Base-by-base conservation (phyloP, 768 basidiomycete genomes). In the Agaricus subrufescens region DNA sequence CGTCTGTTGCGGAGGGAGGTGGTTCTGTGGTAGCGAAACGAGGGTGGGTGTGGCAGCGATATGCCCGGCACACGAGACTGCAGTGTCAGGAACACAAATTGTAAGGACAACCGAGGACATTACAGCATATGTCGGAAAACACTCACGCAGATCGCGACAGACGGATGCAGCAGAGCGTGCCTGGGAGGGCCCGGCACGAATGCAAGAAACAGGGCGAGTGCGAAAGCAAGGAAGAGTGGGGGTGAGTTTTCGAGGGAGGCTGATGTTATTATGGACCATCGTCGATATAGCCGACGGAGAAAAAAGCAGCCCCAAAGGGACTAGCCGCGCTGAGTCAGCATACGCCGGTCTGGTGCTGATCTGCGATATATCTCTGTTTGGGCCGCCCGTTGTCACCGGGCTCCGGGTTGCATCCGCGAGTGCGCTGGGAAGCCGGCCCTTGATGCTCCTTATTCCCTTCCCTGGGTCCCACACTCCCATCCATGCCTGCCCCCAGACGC, bases 401-500 rank as follows among this genome's bases (percentile, higher is more conserved):
- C 19, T 19, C 19, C 19, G 19, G 19, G 19, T 19, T 19, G 19
- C 19, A 19, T 19, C 19, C 19, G 19, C 19, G 19, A 19, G 19
- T 19, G 19, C 19, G 19, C 34, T 34, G 34, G 3, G 34, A 12
- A 5, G 2, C 19, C n/a, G 4, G 25, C 45, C 25, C 45, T 26
- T 29, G 42, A 44, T 46, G 8, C 30, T 26, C 46, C 29, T 31
- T n/a, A n/a, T 47, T 26, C 46, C 46, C 27, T 25, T 29, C 25
- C n/a, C 45, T 46, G 25, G 45, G 23, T 44, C 29, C 25, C 8
- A 49, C 19, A 19, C 19, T 31, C 29, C 29, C 30, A 30, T 31
- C 27, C 37, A 37, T 19, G 38, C 23, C 50, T 39, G 29, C 42
- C 27, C 50, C 78, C 50, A 71, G 65, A 54, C 69, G 78, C 11